Conservation (phyloP, 2,329 filamentous ascomycete species). For the Pyrenochaeta sp. region DNA sequence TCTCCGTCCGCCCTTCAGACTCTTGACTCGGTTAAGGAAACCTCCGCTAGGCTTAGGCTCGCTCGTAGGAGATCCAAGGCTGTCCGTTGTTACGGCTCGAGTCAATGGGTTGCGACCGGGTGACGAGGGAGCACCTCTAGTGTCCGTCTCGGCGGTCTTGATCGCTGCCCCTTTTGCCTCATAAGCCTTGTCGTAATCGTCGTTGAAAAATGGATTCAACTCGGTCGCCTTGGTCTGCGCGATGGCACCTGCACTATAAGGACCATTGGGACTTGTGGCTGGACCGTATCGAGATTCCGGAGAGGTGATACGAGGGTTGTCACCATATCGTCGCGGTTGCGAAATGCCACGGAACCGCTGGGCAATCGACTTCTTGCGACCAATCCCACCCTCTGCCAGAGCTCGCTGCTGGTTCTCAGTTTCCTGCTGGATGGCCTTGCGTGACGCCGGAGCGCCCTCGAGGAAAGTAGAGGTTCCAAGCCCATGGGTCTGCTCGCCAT, state of each 20-base stretch:
- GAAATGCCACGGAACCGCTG: slow-evolving; percentile 89
- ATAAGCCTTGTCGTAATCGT: slow-evolving; percentile 75
- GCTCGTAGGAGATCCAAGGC: slow-evolving; percentile 28
- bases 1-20: slow-evolving; percentile 48
- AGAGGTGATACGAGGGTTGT: slow-evolving; percentile 49
- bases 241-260: slow-evolving; percentile 52
- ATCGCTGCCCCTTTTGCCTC: slow-evolving; percentile 70
- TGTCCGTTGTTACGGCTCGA: slow-evolving; percentile 46
- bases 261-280: slow-evolving; percentile 38
- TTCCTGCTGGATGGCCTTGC: slow-evolving; percentile 77
- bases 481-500: slow-evolving; percentile 83
- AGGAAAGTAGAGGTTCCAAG: slow-evolving; percentile 95
- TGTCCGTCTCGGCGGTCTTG: slow-evolving; percentile 55
- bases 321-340: slow-evolving; percentile 68
- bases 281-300: slow-evolving; percentile 63
- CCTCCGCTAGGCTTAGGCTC: slow-evolving; percentile 40
- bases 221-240: slow-evolving; percentile 50
- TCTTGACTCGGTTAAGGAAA: slow-evolving; percentile 50
- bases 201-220: slow-evolving; percentile 80
- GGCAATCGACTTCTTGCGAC: slow-evolving; percentile 92
- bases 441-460: slow-evolving; percentile 89
- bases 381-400: slow-evolving; percentile 62
- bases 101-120: slow-evolving; percentile 39
- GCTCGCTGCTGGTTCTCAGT: slow-evolving; percentile 65
- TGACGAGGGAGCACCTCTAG: slow-evolving; percentile 37